Percentiles rank a stretch among this genome's conserved stretches.
phyloP scores from a whole-genome alignment of 106 monocot species.

The Dendrobium nobile region DNA sequence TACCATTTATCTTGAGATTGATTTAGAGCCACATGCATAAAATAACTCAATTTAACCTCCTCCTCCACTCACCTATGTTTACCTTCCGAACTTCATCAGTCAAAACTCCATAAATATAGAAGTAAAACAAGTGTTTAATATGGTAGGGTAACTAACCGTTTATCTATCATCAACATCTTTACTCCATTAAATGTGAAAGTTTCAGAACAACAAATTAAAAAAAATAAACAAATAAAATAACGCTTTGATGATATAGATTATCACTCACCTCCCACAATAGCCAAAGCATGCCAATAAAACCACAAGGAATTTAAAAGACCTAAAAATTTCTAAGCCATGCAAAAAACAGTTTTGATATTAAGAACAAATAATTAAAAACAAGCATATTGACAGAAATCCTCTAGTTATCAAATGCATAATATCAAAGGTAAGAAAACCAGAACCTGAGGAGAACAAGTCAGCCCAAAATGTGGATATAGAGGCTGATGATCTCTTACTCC shows the following conservation, averaged over 20 bases:
- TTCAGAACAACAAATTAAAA: background rate
- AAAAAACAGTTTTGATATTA: background rate
- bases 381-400: background rate
- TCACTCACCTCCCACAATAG: background rate
- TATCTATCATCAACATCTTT: background rate
- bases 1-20: background rate
- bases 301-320: background rate
- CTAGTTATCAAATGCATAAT: background rate
- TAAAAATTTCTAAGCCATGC: background rate
- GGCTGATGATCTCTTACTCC: slow-evolving; percentile 39
- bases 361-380: background rate
- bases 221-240: background rate
- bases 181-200: background rate
- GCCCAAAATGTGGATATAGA: slow-evolving; percentile 33
- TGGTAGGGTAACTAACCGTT: background rate
- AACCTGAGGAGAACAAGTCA: slow-evolving; percentile 76
- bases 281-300: background rate
- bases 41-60: background rate
- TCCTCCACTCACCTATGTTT: background rate
- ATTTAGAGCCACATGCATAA: background rate
- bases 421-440: background rate
- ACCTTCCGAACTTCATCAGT: background rate
- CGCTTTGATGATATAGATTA: background rate
- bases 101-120: background rate
- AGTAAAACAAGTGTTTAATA: background rate